A percentile compares a stretch with the other conserved stretches of the same genome.
Conservation (phyloP, 2,329 filamentous ascomycete genomes). For the Botrytis porri region DNA sequence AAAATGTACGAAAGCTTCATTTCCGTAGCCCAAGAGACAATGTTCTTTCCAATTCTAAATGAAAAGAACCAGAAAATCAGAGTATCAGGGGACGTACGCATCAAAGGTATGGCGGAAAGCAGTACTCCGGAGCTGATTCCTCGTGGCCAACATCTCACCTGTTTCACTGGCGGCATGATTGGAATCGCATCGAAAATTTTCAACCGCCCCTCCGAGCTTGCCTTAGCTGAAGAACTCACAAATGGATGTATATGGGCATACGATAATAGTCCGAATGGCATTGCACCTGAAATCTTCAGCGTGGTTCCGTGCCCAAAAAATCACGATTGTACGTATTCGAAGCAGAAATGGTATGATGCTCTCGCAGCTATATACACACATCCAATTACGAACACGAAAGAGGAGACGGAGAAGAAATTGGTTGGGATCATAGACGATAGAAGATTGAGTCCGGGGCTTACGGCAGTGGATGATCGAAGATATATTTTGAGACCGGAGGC, state of each 20-base stretch:
- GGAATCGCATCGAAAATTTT: conserved; percentile 65
- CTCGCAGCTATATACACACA: conserved; percentile 17
- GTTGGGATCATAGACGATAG: conserved; percentile 23
- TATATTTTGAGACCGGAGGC: conserved; percentile 52
- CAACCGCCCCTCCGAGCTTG: conserved; percentile 50
- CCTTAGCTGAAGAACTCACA: conserved; percentile 55
- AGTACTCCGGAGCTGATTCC: conserved; percentile 42
- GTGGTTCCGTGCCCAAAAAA: conserved; percentile 34
- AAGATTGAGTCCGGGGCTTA: conserved; percentile 30
- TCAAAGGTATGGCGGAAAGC: conserved; percentile 40
- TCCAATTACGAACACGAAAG: background rate
- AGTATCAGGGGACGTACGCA: conserved; percentile 47
- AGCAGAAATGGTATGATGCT: conserved; percentile 51
- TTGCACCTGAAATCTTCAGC: conserved; percentile 59
- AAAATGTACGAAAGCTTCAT: conserved; percentile 48
- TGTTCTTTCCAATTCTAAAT: conserved; percentile 47
- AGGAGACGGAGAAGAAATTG: conserved; percentile 22
- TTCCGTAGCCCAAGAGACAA: conserved; percentile 45
- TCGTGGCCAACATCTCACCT: conserved; percentile 62
- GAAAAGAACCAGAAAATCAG: conserved; percentile 42
- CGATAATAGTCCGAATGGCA: conserved; percentile 52
- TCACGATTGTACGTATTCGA: conserved; percentile 32
- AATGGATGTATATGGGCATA: conserved; percentile 65
- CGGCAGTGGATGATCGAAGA: conserved; percentile 27
- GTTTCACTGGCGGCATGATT: conserved; percentile 71